Percentiles rank a stretch among this genome's conserved stretches.
phyloP scores from a whole-genome alignment of 2,329 filamentous ascomycete genomes.

The Periconia sp. region DNA sequence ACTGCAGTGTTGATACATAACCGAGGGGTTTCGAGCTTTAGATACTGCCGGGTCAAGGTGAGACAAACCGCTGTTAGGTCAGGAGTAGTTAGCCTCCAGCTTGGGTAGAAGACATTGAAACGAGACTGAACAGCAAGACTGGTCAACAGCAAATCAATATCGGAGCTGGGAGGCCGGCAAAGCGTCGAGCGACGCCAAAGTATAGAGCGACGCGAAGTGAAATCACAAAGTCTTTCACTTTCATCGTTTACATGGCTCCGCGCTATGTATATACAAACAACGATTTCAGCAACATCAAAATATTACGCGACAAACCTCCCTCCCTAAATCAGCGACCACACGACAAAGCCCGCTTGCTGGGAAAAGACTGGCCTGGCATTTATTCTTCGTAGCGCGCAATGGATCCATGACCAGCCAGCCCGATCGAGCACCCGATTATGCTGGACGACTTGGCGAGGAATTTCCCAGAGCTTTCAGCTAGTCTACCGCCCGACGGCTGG shows the following conservation, averaged over 20 bases:
- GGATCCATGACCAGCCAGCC: neutral
- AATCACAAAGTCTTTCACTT: neutral
- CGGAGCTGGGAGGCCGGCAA: no score
- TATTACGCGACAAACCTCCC: neutral
- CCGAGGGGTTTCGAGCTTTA: neutral
- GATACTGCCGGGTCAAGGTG: neutral
- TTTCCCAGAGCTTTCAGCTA: constrained; percentile 16
- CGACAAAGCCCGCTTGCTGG: no score
- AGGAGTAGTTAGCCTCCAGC: no score
- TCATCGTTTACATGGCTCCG: neutral
- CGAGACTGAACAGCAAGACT: no score
- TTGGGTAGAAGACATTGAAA: no score
- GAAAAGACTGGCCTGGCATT: no score
- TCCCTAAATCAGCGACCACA: neutral
- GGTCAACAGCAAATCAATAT: no score
- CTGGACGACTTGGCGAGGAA: constrained; percentile 18
- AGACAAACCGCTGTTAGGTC: neutral
- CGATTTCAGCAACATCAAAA: neutral
- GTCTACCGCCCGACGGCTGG: constrained; percentile 25
- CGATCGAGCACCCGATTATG: constrained; percentile 18
- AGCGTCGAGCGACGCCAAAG: no score
- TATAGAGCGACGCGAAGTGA: no score
- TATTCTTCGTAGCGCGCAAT: no score
- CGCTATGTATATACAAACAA: neutral
- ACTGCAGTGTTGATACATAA: neutral